Evolutionary conservation across 2,329 filamentous ascomycete genomes (phyloP), one percentile per base, ranked within the genome.

Genomic region (Cucurbitaria berberidis): DNA sequence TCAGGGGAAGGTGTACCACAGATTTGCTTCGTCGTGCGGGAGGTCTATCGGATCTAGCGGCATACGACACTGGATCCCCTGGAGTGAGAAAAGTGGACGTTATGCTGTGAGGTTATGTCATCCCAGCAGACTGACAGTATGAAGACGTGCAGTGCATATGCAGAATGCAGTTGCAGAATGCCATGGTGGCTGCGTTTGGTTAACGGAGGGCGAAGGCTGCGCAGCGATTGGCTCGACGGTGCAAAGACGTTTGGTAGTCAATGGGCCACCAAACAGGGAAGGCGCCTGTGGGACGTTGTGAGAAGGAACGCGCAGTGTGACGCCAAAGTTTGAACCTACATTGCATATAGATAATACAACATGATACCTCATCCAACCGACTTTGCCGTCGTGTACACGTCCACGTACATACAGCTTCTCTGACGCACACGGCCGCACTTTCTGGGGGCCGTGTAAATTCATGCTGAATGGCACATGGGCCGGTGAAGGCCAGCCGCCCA

Each of bases 231-330:
- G 36, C 15, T n/a, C 18, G 8, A 11, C 15, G 3, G 22, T 15
- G 24, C 24, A 3, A 10, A 27, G 11, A 50, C 46, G 48, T 47
- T 45, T 43, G 39, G 18, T 53, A 24, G 44, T 48, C 53, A 52
- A 53, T 39, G 51, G 45, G 22, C 45, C 36, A 53, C 53, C 19
- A 45, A 59, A 58, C 16, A 41, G 49, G 59, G 59, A 57, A 62
- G 57, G 57, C 52, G 51, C 44, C n/a, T n/a, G 36, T n/a, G 6
- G 19, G 36, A 46, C 26, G 46, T 30, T 48, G 34, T 45, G 56
- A 36, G 42, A 38, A 16, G 30, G 42, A 51, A n/a, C n/a, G 50
- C 51, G 36, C 53, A 54, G 55, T 49, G 48, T 59, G 47, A 48
- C 38, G 48, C 51, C 56, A 49, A 53, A 38, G n/a, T n/a, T 52